Percentiles rank a stretch among this genome's conserved stretches.
Conservation (phyloP, 2,329 filamentous ascomycete genomes). For the Capronia coronata region DNA sequence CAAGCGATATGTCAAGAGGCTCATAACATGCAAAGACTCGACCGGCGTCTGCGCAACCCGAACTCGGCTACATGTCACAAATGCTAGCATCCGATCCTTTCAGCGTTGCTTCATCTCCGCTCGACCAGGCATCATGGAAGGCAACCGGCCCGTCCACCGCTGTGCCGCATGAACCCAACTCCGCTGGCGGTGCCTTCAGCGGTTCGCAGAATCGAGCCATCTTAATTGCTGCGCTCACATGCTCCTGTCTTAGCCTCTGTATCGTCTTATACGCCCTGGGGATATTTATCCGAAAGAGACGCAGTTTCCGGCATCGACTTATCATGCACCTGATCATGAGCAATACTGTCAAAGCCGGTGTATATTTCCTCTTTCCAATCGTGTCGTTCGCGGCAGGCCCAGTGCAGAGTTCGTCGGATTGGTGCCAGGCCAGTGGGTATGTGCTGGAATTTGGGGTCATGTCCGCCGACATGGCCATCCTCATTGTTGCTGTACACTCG, state of each 20-base stretch:
- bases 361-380: conserved; percentile 60
- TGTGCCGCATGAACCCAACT: background rate
- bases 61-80: background rate
- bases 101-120: background rate
- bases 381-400: conserved; percentile 51
- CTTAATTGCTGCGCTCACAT: conserved; percentile 40
- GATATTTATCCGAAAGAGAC: conserved; percentile 68
- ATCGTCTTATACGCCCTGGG: conserved; percentile 55
- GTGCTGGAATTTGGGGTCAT: conserved; percentile 61
- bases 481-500: conserved; percentile 68
- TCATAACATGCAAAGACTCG: background rate
- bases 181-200: conserved; percentile 9
- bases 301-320: conserved; percentile 67
- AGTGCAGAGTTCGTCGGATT: conserved; percentile 46
- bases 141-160: background rate
- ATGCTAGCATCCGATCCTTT: background rate
- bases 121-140: background rate
- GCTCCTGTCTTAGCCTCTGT: conserved; percentile 50
- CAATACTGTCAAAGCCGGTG: conserved; percentile 63
- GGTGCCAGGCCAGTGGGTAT: conserved; percentile 65
- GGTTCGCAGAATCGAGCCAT: conserved; percentile 31
- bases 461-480: conserved; percentile 59
- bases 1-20: background rate
- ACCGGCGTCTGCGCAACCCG: background rate
- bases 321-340: conserved; percentile 68